Evolutionary conservation across 1,284 basidiomycete species (phyloP).

Genomic region (Termitomyces sp.): DNA sequence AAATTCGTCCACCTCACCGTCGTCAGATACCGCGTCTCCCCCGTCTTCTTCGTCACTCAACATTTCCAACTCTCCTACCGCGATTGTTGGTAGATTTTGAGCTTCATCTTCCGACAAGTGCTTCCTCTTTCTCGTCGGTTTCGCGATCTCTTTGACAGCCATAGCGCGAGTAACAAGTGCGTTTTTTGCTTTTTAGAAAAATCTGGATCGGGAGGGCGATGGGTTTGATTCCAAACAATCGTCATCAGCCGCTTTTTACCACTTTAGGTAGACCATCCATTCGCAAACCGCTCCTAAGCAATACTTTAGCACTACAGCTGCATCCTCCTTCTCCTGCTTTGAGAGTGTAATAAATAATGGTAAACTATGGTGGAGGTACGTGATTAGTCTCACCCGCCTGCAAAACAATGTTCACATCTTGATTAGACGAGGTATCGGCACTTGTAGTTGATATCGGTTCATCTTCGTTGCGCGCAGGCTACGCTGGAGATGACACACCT

Average conservation of each 20-base stretch:
- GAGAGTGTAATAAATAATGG: conserved; percentile 36
- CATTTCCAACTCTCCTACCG: conserved; percentile 56
- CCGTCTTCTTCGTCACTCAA: conserved; percentile 63
- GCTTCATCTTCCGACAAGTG: conserved; percentile 34
- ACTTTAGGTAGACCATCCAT: conserved; percentile 2
- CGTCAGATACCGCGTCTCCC: conserved; percentile 45
- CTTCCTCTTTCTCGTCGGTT: conserved; percentile 53
- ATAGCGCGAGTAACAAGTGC: conserved; percentile 20
- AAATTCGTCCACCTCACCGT: conserved; percentile 44
- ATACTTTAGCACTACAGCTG: background rate
- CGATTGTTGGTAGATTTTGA: conserved; percentile 14
- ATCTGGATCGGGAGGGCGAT: conserved; percentile 12
- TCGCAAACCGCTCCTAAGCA: background rate
- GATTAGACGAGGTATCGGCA: conserved; percentile 89
- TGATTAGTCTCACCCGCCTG: background rate
- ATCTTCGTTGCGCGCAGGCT: conserved; percentile 87
- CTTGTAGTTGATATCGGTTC: conserved; percentile 94
- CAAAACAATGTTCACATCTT: background rate
- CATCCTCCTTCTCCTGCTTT: background rate
- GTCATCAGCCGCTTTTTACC: conserved; percentile 17
- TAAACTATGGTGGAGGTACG: conserved; percentile 70
- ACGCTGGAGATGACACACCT: conserved; percentile 96
- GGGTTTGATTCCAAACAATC: conserved; percentile 18
- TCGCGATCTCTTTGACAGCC: conserved; percentile 28
- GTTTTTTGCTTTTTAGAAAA: conserved; percentile 9